Base-by-base conservation (phyloP, 129 eudicot genomes). In the Pittosporum tobira region DNA sequence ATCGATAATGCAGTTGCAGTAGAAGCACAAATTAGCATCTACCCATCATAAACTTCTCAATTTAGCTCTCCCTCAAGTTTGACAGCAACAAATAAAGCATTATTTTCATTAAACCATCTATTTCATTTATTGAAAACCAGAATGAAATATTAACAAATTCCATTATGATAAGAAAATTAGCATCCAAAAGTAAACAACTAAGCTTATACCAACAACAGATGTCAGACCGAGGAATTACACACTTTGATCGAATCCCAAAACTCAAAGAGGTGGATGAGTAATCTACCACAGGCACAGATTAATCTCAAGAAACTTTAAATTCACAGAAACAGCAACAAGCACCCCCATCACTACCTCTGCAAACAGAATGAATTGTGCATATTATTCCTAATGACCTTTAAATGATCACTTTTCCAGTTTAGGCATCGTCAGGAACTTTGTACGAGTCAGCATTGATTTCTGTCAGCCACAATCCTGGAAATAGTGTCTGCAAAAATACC, bases 401-500 rank as follows among this genome's bases (percentile, higher is more conserved):
- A 55, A 25, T 2, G 0, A 61, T 69, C 59, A 72, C 87, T 73
- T 76, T 80, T 51, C 79, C 73, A 30, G 70, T 45, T 31, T 75
- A 76, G 3, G 58, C 45, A 60, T 67, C 66, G 27, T 84, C 94
- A 26, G 79, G 72, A 46, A 84, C 91, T 74, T 75, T 77, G 68
- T 89, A 89, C 63, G 66, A 66, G 28, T 85, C 95, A 13, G 95
- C 79, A 55, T 80, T 74, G 9, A 89, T 69, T 73, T 85, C 88
- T 43, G 81, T 60, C 69, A 81, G 40, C 85, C 81, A 82, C 53
- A 81, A 50, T 48, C 88, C 97, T 10, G 95, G 95, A 61, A 72
- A 77, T 23, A 89, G 29, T 5, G 57, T 73, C 95, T 89, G 87
- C 74, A 42, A 45, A 42, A 45, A 71, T 30, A 70, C 43, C 69